Conservation (phyloP, 73 alveolate species). For the Tetrahymena elliotti region DNA sequence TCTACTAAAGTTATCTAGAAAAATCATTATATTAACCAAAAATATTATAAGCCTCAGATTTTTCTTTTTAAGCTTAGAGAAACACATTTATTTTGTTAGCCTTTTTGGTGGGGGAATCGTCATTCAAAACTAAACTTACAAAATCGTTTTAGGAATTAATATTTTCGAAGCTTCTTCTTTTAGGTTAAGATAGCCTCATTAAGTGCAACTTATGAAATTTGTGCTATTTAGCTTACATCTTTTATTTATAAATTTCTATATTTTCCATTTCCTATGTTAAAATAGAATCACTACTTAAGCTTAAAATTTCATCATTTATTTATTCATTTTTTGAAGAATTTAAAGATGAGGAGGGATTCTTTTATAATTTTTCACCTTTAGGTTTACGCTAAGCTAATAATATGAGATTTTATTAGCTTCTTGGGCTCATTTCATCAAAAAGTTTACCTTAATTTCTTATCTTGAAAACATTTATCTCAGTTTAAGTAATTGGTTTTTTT, state of each 20-base stretch:
- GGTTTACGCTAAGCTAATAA: background rate
- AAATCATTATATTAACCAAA: background rate
- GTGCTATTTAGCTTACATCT: background rate
- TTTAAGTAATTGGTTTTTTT: background rate
- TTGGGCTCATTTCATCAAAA: background rate
- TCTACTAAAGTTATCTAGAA: background rate
- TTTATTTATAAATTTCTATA: background rate
- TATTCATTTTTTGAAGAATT: background rate
- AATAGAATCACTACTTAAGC: background rate
- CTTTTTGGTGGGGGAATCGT: background rate
- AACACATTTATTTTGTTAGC: background rate
- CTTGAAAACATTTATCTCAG: background rate
- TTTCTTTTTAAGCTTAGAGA: background rate
- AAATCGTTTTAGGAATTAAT: background rate
- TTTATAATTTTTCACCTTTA: background rate
- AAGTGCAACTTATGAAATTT: background rate
- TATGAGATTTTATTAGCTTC: background rate
- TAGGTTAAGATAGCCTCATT: background rate
- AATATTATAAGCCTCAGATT: background rate
- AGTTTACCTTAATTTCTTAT: background rate
- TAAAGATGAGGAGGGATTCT: background rate
- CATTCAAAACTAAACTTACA: background rate
- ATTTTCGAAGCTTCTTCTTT: background rate
- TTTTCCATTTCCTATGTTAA: background rate
- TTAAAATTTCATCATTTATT: background rate